Percentiles rank a stretch among this genome's conserved stretches.
These are phyloP conservation scores for Rhododendron molle DNA, from an alignment of 148 eudicot species.

Conservation along the genomic window DNA sequence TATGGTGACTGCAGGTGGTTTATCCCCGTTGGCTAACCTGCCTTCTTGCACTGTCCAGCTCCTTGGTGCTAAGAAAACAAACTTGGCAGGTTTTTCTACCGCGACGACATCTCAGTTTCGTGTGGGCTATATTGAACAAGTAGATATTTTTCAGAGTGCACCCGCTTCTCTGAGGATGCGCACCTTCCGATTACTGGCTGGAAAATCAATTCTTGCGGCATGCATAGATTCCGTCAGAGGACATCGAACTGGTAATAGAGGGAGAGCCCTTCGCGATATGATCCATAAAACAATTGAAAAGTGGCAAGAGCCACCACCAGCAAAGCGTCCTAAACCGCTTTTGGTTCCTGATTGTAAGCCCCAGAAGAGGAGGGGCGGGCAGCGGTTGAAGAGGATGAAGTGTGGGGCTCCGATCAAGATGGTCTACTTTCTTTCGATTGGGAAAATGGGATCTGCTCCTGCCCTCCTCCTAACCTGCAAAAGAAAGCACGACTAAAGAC, in stretches of 20 bases:
- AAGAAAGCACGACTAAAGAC: too few species aligned
- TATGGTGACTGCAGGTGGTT: constrained; percentile 96
- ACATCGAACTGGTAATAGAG: constrained; percentile 52
- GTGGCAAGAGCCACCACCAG: constrained; percentile 98
- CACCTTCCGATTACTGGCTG: constrained; percentile 77
- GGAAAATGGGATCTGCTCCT: too few species aligned
- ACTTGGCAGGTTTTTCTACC: constrained; percentile 75
- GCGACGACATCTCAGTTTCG: constrained; percentile 52
- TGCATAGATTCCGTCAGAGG: too few species aligned
- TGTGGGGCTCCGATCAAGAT: too few species aligned
- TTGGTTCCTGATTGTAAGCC: constrained; percentile 98
- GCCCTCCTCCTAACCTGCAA: too few species aligned
- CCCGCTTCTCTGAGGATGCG: constrained; percentile 90
- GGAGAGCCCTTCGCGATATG: constrained; percentile 70
- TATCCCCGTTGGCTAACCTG: constrained; percentile 80
- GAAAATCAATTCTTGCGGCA: constrained; percentile 47
- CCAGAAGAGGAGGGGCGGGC: constrained; percentile 93
- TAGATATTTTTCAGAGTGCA: constrained; percentile 80
- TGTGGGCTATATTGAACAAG: constrained; percentile 86
- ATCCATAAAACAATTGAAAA: constrained; percentile 88
- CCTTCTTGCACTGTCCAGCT: constrained; percentile 94
- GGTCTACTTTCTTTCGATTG: too few species aligned
- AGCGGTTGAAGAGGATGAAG: constrained; percentile 82
- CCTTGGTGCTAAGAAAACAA: constrained; percentile 85
- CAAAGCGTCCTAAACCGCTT: constrained; percentile 92